A percentile compares a stretch with the other conserved stretches of the same genome.
These are phyloP conservation scores for Aspergillus ruber DNA, from an alignment of 2,329 filamentous ascomycete species.

Conservation along the genomic window DNA sequence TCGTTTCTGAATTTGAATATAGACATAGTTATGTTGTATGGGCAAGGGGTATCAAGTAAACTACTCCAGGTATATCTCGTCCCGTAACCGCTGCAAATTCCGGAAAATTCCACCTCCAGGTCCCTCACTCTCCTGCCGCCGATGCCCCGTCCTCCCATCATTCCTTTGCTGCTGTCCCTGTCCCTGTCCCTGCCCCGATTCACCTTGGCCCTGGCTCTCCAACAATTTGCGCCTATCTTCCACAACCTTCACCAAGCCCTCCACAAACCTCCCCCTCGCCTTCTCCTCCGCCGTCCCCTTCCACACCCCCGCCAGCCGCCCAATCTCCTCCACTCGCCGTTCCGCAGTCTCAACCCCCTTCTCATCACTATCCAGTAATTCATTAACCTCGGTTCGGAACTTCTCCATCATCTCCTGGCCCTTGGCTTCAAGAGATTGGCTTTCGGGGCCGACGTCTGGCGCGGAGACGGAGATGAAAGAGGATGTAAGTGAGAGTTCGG, in stretches of 20 bases:
- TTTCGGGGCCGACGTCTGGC: constrained; percentile 62
- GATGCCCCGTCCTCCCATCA: constrained; percentile 8
- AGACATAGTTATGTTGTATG: no score
- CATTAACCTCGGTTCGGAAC: constrained; percentile 60
- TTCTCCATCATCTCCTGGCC: constrained; percentile 72
- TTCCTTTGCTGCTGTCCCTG: constrained; percentile 3
- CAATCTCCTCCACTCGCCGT: constrained; percentile 67
- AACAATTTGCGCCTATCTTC: constrained; percentile 59
- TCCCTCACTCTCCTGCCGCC: constrained; percentile 28
- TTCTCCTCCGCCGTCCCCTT: constrained; percentile 94
- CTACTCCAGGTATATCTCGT: constrained; percentile 49
- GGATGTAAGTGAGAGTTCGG: constrained; percentile 73
- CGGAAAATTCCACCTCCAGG: constrained; percentile 47
- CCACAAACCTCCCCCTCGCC: constrained; percentile 72
- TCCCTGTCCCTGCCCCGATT: constrained; percentile 18
- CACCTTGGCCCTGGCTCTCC: constrained; percentile 30
- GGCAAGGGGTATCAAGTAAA: not conserved
- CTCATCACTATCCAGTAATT: constrained; percentile 53
- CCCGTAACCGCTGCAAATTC: constrained; percentile 47
- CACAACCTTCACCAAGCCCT: constrained; percentile 71
- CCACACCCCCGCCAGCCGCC: constrained; percentile 75
- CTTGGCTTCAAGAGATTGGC: constrained; percentile 72
- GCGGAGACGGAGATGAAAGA: constrained; percentile 87
- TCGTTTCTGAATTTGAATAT: no score
- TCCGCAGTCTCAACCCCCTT: constrained; percentile 62